Percentiles rank a stretch among this genome's conserved stretches.
phyloP scores from a whole-genome alignment of 1,284 basidiomycete species.

The Cutaneotrichosporon sp. region DNA sequence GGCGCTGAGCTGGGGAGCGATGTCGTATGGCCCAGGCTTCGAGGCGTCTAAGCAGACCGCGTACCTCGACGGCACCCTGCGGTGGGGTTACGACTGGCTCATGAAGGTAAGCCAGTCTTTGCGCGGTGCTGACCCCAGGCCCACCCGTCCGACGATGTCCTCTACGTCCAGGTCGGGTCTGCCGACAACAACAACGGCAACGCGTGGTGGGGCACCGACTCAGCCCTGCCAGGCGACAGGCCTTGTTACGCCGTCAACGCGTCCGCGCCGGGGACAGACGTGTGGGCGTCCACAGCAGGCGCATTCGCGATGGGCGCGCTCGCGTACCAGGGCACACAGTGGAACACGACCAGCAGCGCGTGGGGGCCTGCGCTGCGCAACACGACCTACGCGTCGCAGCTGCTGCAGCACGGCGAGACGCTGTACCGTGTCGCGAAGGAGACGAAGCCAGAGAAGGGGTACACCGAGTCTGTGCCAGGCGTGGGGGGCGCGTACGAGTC shows the following conservation, averaged over 20 bases:
- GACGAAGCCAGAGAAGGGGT: conserved; percentile 31
- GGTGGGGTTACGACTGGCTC: conserved; percentile 88
- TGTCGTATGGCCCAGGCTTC: conserved; percentile 76
- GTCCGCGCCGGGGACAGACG: conserved; percentile 78
- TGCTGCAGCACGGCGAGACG: conserved; percentile 67
- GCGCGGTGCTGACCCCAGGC: conserved; percentile 54
- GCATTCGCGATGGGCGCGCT: conserved; percentile 81
- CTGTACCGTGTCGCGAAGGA: conserved; percentile 68
- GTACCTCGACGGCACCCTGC: conserved; percentile 78
- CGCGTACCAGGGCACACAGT: conserved; percentile 63
- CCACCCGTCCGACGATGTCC: conserved; percentile 65
- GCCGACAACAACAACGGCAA: conserved; percentile 58
- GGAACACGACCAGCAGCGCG: conserved; percentile 50
- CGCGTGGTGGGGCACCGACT: conserved; percentile 74
- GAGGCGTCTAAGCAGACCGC: conserved; percentile 75
- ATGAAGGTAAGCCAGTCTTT: conserved; percentile 59
- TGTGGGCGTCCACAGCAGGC: conserved; percentile 71
- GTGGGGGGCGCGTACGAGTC: conserved; percentile 66
- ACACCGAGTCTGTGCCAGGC: conserved; percentile 59
- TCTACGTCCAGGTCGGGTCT: conserved; percentile 73
- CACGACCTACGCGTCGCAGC: conserved; percentile 61
- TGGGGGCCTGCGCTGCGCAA: conserved; percentile 65
- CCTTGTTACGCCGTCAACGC: conserved; percentile 72
- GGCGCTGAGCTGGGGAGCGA: conserved; percentile 80
- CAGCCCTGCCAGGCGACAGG: conserved; percentile 66